A percentile compares a stretch with the other conserved stretches of the same genome.
Conservation (phyloP, 129 eudicot genomes). For the Scalesia atractyloides region DNA sequence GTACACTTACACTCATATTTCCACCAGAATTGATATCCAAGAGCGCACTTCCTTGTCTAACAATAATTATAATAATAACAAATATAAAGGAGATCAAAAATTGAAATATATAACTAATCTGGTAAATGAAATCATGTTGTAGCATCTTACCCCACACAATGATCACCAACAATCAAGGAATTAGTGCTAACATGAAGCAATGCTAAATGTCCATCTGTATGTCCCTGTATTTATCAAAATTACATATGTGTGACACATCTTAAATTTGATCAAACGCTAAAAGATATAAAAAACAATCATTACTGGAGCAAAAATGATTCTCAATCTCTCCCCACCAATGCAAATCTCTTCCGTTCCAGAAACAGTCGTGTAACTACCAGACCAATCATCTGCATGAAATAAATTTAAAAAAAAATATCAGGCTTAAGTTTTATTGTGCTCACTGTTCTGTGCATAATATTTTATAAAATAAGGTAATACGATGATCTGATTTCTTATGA, state of each 20-base stretch:
- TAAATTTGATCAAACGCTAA: conserved; percentile 1
- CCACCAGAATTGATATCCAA: conserved; percentile 88
- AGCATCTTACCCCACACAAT: conserved; percentile 87
- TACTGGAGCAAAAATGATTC: conserved; percentile 83
- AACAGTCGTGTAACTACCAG: conserved; percentile 57
- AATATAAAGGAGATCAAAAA: not conserved
- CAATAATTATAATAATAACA: not conserved
- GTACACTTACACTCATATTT: conserved; percentile 79
- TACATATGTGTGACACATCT: not conserved
- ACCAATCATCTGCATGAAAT: conserved; percentile 69
- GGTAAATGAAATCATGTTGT: conserved; percentile 1
- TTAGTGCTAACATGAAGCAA: conserved; percentile 81
- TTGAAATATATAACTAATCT: not conserved
- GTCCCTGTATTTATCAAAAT: conserved; percentile 60
- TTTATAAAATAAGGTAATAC: no score
- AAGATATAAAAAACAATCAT: conserved; percentile 4
- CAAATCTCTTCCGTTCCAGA: conserved; percentile 81
- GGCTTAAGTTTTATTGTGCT: not conserved
- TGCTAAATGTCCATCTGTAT: conserved; percentile 95
- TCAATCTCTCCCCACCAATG: conserved; percentile 76
- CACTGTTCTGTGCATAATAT: not conserved
- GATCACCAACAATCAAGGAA: conserved; percentile 90
- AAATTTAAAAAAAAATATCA: not conserved
- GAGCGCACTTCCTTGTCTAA: conserved; percentile 94
- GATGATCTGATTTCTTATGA: not conserved